phyloP scores from a whole-genome alignment of 2,329 filamentous ascomycete species.

The Thelonectria olida region DNA sequence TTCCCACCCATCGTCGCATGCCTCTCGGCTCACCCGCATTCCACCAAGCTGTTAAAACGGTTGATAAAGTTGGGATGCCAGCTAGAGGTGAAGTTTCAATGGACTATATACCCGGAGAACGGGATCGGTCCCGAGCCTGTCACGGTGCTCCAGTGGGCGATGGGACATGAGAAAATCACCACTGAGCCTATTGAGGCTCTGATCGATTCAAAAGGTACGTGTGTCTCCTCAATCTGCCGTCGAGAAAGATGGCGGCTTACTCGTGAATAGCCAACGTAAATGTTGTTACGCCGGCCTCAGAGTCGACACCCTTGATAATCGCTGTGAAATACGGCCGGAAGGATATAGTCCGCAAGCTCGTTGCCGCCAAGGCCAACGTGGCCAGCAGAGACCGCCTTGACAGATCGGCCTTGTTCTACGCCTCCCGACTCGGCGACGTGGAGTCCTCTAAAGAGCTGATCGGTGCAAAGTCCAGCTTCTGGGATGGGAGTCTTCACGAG shows the following conservation, averaged over 20 bases:
- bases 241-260: background rate
- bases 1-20: constrained; percentile 3
- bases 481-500: constrained; percentile 23
- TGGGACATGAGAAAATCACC: background rate
- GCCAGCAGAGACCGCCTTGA: background rate
- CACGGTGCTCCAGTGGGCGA: background rate
- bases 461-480: background rate
- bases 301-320: constrained; percentile 2
- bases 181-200: background rate
- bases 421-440: constrained; percentile 6
- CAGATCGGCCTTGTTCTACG: constrained; percentile 8
- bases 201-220: background rate
- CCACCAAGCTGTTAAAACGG: background rate
- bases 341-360: background rate
- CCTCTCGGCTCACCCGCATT: background rate
- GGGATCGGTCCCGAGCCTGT: background rate
- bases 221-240: too few relatives aligned
- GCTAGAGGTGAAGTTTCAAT: background rate
- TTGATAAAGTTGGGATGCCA: background rate
- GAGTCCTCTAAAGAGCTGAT: constrained; percentile 6
- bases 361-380: background rate
- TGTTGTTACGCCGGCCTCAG: background rate
- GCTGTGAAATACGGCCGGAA: background rate
- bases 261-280: background rate
- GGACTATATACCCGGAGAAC: background rate